Conservation (phyloP, 2,329 filamentous ascomycete species). For the Monosporascus sp. region DNA sequence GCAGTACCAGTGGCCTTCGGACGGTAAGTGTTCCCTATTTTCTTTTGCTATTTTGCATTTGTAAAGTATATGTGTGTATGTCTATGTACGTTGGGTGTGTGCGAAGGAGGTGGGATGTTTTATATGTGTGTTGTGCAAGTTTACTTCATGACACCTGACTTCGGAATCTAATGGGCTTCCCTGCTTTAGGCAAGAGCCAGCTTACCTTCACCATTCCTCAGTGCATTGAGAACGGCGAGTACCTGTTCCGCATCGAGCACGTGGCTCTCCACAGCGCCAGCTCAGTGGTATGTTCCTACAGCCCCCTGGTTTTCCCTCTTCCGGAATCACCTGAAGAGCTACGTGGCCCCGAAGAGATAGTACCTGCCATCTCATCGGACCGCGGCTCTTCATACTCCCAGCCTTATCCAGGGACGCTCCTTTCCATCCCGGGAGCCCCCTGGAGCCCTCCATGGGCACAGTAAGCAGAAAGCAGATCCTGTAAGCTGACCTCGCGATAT, state of each 20-base stretch:
- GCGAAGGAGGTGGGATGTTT: no score
- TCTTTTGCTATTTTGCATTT: neutral
- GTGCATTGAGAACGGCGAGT: constrained; percentile 30
- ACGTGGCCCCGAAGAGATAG: no score
- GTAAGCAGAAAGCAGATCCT: neutral
- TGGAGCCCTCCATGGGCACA: no score
- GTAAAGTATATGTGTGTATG: neutral
- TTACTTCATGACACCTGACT: no score
- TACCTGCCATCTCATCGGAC: no score
- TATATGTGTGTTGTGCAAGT: no score
- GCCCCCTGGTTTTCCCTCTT: no score
- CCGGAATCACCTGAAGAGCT: no score
- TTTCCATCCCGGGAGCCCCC: no score
- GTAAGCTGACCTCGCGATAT: neutral
- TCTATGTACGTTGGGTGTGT: neutral
- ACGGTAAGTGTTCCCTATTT: constrained; percentile 20
- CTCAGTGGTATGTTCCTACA: constrained; percentile 2
- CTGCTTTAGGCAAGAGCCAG: constrained; percentile 17
- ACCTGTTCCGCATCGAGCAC: constrained; percentile 33
- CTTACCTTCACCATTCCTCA: constrained; percentile 27
- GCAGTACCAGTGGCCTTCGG: constrained; percentile 32
- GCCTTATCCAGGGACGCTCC: no score
- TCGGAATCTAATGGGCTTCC: neutral
- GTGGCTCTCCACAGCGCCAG: constrained; percentile 29
- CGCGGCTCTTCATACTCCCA: no score